Evolutionary conservation across 345 rosid species (phyloP).

Genomic region (Gossypium mustelinum): DNA sequence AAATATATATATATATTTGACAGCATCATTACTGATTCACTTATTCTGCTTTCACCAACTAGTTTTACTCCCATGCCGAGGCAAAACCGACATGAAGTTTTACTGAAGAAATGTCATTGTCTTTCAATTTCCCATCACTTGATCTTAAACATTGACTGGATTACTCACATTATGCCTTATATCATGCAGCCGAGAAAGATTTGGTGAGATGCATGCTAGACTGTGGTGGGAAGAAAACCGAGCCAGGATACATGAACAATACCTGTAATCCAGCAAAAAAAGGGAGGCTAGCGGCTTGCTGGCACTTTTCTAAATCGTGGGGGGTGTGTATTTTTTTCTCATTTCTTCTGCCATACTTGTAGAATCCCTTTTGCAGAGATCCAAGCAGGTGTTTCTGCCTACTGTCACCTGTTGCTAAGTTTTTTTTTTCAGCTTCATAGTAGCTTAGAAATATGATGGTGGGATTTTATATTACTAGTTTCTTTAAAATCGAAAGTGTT

Average conservation of each 20-base stretch:
- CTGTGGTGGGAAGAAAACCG: constrained; percentile 99
- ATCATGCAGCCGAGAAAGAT: constrained; percentile 78
- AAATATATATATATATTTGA: neutral
- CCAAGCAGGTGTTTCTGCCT: constrained; percentile 3
- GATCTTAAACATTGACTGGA: neutral
- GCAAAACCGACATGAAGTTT: constrained; percentile 5
- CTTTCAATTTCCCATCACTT: constrained; percentile 1
- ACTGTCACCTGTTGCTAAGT: constrained; percentile 6
- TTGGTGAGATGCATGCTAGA: constrained; percentile 94
- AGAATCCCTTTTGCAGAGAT: constrained; percentile 14
- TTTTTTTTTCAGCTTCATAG: constrained; percentile 3
- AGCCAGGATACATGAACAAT: constrained; percentile 85
- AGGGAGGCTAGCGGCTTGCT: neutral
- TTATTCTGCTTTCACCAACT: constrained; percentile 20
- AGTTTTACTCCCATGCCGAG: neutral
- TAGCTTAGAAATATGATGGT: constrained; percentile 7
- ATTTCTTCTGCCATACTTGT: constrained; percentile 13
- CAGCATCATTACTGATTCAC: constrained; percentile 14
- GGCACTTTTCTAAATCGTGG: constrained; percentile 2
- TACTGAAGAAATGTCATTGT: neutral
- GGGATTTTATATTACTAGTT: constrained; percentile 15
- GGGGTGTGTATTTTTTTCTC: constrained; percentile 8
- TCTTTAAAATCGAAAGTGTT: neutral
- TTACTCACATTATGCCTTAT: neutral
- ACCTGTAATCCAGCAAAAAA: constrained; percentile 45